Evolutionary conservation across 148 eudicot species (phyloP).

Genomic region (Chenopodium formosanum): DNA sequence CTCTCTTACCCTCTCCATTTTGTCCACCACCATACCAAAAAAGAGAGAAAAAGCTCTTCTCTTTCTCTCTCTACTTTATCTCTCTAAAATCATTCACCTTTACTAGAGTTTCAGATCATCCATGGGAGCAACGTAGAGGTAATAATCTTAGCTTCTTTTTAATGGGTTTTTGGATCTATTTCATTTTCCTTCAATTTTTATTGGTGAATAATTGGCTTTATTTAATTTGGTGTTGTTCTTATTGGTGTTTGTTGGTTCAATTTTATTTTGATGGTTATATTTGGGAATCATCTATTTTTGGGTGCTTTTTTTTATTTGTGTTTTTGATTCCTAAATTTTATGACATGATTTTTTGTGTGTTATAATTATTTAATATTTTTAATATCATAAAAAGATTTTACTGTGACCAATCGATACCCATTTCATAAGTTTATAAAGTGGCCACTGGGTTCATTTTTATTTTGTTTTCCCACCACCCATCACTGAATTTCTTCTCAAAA

Average conservation of each 20-base stretch:
- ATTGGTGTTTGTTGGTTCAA: neutral
- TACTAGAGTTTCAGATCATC: neutral
- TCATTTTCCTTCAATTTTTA: neutral
- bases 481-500: no score
- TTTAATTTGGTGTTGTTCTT: neutral
- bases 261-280: neutral
- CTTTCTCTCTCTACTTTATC: neutral
- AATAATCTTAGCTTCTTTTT: neutral
- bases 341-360: conserved; percentile 8
- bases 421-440: neutral
- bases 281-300: neutral
- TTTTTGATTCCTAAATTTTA: neutral
- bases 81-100: neutral
- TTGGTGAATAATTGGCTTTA: neutral
- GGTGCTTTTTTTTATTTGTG: neutral
- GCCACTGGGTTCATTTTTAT: neutral
- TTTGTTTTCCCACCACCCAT: no score
- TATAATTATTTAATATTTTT: neutral
- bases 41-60: neutral
- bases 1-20: conserved; percentile 3
- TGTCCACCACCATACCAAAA: neutral
- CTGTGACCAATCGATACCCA: conserved; percentile 4
- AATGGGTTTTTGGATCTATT: neutral
- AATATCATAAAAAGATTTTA: neutral
- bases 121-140: conserved; percentile 4